Evolutionary conservation across 2,329 filamentous ascomycete genomes (phyloP), one percentile per base, ranked within the genome.

Genomic region (Chaetomium strumarium): DNA sequence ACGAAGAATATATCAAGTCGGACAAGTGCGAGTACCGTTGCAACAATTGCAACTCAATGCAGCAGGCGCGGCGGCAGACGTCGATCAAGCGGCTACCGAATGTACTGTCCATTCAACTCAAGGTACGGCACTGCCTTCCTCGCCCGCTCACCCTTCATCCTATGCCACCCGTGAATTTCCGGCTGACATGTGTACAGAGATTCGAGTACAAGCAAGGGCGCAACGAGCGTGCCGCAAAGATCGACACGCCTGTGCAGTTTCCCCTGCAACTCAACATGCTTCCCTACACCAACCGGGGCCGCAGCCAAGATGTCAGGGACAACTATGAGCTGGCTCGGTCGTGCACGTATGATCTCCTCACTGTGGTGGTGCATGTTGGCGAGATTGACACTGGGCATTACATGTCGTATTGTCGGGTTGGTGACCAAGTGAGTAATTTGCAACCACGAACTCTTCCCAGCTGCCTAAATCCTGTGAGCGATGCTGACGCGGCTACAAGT

Each of bases 361-460:
- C 88, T 57, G 91, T 96, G 2, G 86, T 97, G 19, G 91, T 96
- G 37, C 92, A 97, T 65, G 88, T 95, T 55, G 92, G 92, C 47
- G 90, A 92, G 68, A 86, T 96, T 52, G 90, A 96, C 63, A 90
- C 89, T 1, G 92, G 91, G 14, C 90, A 96, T 66, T 96, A 95
- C 64, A 84, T 91, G 52, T 88, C 86, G n/a, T 96, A 95, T 67
- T 90, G 88, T 55, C 77, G 89, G 43, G 86, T 92, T 54, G 87
- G 85, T 5, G 86, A 88, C 51, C 81, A 87, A 74, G 80, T 81
- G 67, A 57, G 74, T 65, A 38, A 5, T 36, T 37, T 37, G 42
- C 19, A n/a, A 11, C n/a, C 3, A n/a, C 39, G 14, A 36, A 5
- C 19, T 46, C 12, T 12, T 12, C 20, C 14, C 36, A 30, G 46